phyloP scores from a whole-genome alignment of 805 yeast genomes.

The Peterozyma toletana region DNA sequence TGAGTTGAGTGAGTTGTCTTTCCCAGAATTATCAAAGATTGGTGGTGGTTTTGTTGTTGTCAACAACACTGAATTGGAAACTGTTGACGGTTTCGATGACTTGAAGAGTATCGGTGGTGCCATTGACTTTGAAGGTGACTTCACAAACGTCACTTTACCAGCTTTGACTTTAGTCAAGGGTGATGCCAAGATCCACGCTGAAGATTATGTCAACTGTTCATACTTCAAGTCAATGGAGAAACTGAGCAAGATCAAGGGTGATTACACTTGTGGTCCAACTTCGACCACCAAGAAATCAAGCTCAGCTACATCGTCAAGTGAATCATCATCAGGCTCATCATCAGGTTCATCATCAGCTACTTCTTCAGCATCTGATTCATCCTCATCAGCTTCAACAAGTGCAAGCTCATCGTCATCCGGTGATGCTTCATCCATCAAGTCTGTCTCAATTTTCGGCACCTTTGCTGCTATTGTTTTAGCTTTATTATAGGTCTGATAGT shows the following conservation, averaged over 20 bases:
- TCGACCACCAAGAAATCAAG: slow-evolving; percentile 28
- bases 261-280: slow-evolving; percentile 71
- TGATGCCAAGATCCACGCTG: slow-evolving; percentile 79
- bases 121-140: slow-evolving; percentile 70
- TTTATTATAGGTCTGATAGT: slow-evolving; percentile 30
- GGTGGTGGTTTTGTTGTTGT: slow-evolving; percentile 93
- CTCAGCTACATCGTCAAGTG: slow-evolving; percentile 25
- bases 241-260: slow-evolving; percentile 87
- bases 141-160: slow-evolving; percentile 72
- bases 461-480: slow-evolving; percentile 44
- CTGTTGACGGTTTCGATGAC: slow-evolving; percentile 66
- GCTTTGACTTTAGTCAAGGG: slow-evolving; percentile 77
- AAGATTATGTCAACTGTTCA: slow-evolving; percentile 75
- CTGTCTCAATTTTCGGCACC: slow-evolving; percentile 37
- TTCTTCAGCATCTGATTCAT: slow-evolving; percentile 33
- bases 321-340: slow-evolving; percentile 18
- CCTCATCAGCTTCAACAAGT: slow-evolving; percentile 20
- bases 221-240: slow-evolving; percentile 64
- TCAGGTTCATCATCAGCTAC: slow-evolving; percentile 19
- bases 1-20: slow-evolving; percentile 59
- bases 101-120: slow-evolving; percentile 84
- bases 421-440: slow-evolving; percentile 17
- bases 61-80: slow-evolving; percentile 68
- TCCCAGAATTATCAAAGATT: slow-evolving; percentile 61
- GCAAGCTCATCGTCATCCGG: slow-evolving; percentile 19